Evolutionary conservation across 164 flowering plant genomes (phyloP).

Genomic region (Liriodendron chinense): DNA sequence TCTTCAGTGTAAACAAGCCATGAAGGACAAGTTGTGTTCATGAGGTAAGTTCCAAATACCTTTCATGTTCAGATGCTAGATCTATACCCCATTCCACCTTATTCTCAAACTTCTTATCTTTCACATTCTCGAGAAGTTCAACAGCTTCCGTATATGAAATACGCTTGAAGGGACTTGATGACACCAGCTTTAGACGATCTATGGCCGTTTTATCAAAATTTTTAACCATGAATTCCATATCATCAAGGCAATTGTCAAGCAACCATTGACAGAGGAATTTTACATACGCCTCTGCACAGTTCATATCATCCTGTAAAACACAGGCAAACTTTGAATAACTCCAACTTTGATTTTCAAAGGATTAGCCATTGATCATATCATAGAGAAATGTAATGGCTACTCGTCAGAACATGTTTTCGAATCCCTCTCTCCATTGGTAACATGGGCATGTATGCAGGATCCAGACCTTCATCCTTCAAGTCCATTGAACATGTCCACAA

Average conservation of each 20-base stretch:
- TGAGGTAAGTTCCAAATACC: slow-evolving; percentile 31
- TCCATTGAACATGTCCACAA: no score
- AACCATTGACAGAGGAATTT: slow-evolving; percentile 79
- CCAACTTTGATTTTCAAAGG: no score
- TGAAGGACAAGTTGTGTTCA: not conserved
- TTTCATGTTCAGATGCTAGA: slow-evolving; percentile 93
- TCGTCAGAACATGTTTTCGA: no score
- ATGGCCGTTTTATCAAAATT: slow-evolving; percentile 65
- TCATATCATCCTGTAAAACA: slow-evolving; percentile 83
- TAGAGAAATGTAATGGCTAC: no score
- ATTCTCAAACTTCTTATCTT: slow-evolving; percentile 59
- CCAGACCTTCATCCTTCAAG: no score
- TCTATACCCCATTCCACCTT: slow-evolving; percentile 89
- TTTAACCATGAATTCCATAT: slow-evolving; percentile 88
- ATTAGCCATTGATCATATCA: no score
- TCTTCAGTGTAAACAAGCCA: not conserved
- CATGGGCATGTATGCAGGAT: no score
- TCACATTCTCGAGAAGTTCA: slow-evolving; percentile 53
- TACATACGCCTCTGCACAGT: slow-evolving; percentile 94
- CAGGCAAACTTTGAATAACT: not conserved
- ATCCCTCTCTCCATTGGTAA: no score
- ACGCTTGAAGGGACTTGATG: slow-evolving; percentile 71
- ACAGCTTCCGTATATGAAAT: slow-evolving; percentile 84
- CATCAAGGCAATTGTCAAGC: slow-evolving; percentile 84
- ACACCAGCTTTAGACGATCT: slow-evolving; percentile 71